phyloP scores from a whole-genome alignment of 805 yeast genomes.

The Candida nonsorbophila region DNA sequence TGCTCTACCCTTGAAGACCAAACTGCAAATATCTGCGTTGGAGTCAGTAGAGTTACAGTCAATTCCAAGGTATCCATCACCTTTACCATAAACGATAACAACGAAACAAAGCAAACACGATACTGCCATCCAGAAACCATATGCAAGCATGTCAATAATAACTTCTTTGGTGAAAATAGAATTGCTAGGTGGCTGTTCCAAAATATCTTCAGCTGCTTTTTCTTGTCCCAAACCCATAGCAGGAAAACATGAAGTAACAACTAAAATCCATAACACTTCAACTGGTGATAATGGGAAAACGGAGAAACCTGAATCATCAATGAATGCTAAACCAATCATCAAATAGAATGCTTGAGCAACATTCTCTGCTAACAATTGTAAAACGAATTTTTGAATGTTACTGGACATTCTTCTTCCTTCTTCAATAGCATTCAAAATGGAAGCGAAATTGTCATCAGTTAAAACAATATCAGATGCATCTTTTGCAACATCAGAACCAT shows the following conservation, averaged over 20 bases:
- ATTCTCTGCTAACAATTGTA: slow-evolving; percentile 68
- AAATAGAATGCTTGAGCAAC: slow-evolving; percentile 66
- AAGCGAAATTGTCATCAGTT: slow-evolving; percentile 68
- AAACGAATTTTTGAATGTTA: slow-evolving; percentile 72
- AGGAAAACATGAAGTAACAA: slow-evolving; percentile 75
- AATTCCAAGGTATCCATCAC: slow-evolving; percentile 33
- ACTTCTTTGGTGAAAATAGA: slow-evolving; percentile 36
- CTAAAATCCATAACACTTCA: slow-evolving; percentile 75
- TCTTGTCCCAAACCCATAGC: slow-evolving; percentile 74
- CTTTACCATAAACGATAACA: slow-evolving; percentile 31
- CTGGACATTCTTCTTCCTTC: slow-evolving; percentile 79
- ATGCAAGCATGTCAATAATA: slow-evolving; percentile 35
- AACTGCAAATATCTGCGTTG: slow-evolving; percentile 16
- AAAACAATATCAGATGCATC: slow-evolving; percentile 76
- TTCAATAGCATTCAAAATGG: slow-evolving; percentile 71
- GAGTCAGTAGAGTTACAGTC: slow-evolving; percentile 26
- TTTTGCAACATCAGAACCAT: slow-evolving; percentile 82
- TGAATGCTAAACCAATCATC: slow-evolving; percentile 37
- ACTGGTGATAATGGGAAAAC: slow-evolving; percentile 51
- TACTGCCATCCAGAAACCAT: slow-evolving; percentile 39
- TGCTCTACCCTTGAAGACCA: slow-evolving; percentile 34
- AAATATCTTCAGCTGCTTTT: slow-evolving; percentile 32
- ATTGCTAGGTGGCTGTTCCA: slow-evolving; percentile 32
- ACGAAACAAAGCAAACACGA: slow-evolving; percentile 33
- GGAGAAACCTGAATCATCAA: slow-evolving; percentile 25